phyloP scores from a whole-genome alignment of 176 grass and related monocot genomes.

The Paspalum vaginatum region DNA sequence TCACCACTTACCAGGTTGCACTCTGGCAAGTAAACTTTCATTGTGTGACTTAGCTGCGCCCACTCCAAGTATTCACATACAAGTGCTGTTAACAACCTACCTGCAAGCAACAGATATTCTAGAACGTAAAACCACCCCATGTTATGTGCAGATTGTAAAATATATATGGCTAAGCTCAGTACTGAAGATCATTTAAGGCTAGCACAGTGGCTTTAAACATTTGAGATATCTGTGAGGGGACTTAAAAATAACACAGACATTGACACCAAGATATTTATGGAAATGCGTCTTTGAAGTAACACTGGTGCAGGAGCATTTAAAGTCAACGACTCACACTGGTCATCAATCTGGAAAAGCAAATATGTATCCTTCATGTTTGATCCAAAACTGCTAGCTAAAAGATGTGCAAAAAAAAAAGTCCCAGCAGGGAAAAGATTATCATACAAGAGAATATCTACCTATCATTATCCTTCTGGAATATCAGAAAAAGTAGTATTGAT shows the following conservation, averaged over 20 bases:
- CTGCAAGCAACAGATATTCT: conserved; percentile 52
- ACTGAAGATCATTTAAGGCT: background rate
- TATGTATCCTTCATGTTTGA: conserved; percentile 8
- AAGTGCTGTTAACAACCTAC: conserved; percentile 86
- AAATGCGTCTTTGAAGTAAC: conserved; percentile 26
- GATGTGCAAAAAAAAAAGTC: conserved; percentile 10
- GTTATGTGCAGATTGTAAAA: conserved; percentile 19
- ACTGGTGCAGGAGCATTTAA: conserved; percentile 21
- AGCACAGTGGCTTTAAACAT: background rate
- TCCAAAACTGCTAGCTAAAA: conserved; percentile 20
- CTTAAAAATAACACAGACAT: conserved; percentile 9
- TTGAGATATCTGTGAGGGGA: conserved; percentile 15
- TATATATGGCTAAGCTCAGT: background rate
- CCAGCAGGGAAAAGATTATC: background rate
- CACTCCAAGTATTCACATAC: conserved; percentile 92
- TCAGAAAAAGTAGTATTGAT: background rate
- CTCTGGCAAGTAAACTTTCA: conserved; percentile 94
- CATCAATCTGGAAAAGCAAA: background rate
- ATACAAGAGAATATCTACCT: background rate
- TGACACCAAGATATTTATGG: background rate
- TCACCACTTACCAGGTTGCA: conserved; percentile 98
- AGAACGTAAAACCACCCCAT: conserved; percentile 32
- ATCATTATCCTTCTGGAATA: background rate
- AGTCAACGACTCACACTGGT: background rate
- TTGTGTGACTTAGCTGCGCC: conserved; percentile 84